Evolutionary conservation across 306 rosid genomes (phyloP), one percentile per base, ranked within the genome.

Genomic region (Castanea crenata): DNA sequence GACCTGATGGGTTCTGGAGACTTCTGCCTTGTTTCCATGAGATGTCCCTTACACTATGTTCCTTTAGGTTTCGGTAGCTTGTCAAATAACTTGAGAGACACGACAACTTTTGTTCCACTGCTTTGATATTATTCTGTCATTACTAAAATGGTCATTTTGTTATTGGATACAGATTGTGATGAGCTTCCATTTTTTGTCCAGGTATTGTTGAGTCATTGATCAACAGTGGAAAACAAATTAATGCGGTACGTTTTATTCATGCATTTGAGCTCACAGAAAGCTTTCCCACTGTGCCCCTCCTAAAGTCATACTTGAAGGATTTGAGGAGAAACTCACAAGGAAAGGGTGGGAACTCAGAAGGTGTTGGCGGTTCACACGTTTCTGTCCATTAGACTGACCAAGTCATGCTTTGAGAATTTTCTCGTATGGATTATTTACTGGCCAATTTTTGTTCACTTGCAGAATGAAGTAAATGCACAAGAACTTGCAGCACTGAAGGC

Each of bases 291-390:
- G 95, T 92, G 74, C 92, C 95, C 74, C 93, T 90, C 64, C 87
- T 90, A 56, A 90, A 84, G 88, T 75, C 79, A 32, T 92, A 92
- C 85, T 90, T 92, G 85, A 92, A 89, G 88, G 89, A 90, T 35
- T 68, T 84, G 70, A 83, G 97, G 89, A 89, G 95, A 84, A 89
- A 87, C 74, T 86, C 90, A 5, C 97, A 92, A 83, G 97, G 90
- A 19, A 88, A 77, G 87, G 79, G 88, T 19, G 93, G 83, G 79
- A 86, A 32, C 41, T 81, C 56, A 11, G 87, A 85, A 34, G 83
- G 80, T 62, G 71, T 75, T 81, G 79, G 81, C 35, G 86, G 86
- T 73, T 81, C 80, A 27, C 90, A 82, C 61, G 35, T 32, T 29
- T 75, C 16, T 58, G 73, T 83, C 71, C 70, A 51, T 73, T 56